Evolutionary conservation across 2,329 filamentous ascomycete species (phyloP), one percentile per base, ranked within the genome.

Genomic region (Orbilia ellipsospora): DNA sequence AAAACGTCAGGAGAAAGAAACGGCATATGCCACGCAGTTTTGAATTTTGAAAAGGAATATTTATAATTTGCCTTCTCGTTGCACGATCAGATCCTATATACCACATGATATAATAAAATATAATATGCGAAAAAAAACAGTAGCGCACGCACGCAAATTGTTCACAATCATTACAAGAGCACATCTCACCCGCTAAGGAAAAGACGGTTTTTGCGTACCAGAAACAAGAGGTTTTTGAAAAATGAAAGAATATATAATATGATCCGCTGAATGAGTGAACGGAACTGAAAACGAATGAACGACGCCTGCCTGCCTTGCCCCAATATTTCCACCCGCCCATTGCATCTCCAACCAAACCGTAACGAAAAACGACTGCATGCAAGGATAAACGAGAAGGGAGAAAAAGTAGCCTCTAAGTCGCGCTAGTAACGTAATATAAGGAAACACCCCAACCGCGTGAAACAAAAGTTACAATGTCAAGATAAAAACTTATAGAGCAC

Each of bases 401-500:
- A 18, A 52, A 52, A 18, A 52, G 20, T 13, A 16, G 36, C 40
- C 31, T 42, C 55, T 20, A 59, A 59, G 26, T 13, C 6, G 52
- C 48, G 48, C 48, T 52, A 52, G 48, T 23, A 56, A 18, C 28
- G 13, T 20, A 12, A 42, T 45, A 54, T 59, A 50, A 50, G n/a
- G 20, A 10, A 28, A n/a, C 18, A 36, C 20, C 15, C 10, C 18
- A 52, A 52, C 48, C 20, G 16, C 44, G 44, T 48, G 44, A 48
- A 48, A 15, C 13, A 48, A 48, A 48, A 4, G 44, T 48, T 10
- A 36, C 31, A 36, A 36, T 36, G 31, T 36, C 31, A 36, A 36
- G 5, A 36, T 36, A 36, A 36, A 10, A 36, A 18, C n/a, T 56
- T 28, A 74, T 44, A 74, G 23, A 45, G 70, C 70, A 23, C 70